These are phyloP conservation scores for Dictyostelium intermedium DNA, from an alignment of 78 protist species.

Conservation along the genomic window DNA sequence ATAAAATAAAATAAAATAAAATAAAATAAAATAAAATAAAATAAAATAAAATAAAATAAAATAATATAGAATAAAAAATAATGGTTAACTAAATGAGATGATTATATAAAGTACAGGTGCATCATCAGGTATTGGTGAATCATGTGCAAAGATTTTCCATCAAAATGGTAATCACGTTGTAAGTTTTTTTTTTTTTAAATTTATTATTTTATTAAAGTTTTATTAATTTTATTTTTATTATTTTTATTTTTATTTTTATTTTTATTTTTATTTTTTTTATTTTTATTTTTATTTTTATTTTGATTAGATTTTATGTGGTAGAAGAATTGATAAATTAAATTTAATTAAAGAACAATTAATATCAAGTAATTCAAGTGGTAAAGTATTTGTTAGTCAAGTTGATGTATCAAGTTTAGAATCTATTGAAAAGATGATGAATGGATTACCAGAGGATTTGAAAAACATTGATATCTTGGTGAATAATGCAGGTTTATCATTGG, in stretches of 20 bases:
- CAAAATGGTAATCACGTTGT: slow-evolving; percentile 71
- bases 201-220: background rate
- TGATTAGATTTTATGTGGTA: slow-evolving; percentile 58
- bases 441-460: slow-evolving; percentile 46
- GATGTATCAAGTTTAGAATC: slow-evolving; percentile 66
- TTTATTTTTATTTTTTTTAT: background rate
- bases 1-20: background rate
- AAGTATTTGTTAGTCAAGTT: slow-evolving; percentile 27
- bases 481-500: slow-evolving; percentile 85
- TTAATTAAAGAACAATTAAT: slow-evolving; percentile 11
- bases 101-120: slow-evolving; percentile 85
- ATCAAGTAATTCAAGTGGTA: background rate
- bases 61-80: no score
- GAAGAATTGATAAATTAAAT: slow-evolving; percentile 79
- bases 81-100: no score
- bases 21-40: background rate
- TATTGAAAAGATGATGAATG: slow-evolving; percentile 32
- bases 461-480: slow-evolving; percentile 70
- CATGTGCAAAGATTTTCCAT: slow-evolving; percentile 75
- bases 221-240: background rate
- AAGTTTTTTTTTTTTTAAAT: background rate
- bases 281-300: background rate
- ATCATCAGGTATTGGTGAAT: slow-evolving; percentile 84
- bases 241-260: background rate
- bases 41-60: background rate